Evolutionary conservation across 495 filamentous ascomycete genomes (phyloP), one percentile per base, ranked within the genome.

Genomic region (Podospora sp.): DNA sequence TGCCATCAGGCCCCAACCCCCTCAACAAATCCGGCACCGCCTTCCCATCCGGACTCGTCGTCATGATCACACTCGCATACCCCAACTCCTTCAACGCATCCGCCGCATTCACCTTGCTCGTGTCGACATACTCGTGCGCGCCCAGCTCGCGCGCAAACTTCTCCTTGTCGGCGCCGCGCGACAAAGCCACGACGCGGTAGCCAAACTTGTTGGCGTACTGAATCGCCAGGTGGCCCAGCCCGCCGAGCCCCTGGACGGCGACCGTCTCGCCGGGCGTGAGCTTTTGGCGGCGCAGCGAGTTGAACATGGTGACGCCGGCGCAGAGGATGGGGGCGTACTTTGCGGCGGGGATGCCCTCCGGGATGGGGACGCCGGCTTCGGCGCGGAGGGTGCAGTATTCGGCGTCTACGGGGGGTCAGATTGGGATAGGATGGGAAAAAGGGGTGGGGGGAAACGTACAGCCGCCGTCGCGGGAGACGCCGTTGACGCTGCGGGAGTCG

Each of bases 301-400:
- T 91, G 84, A 91, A 92, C 40, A 88, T 85, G 26, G 89, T 90
- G 56, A 91, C 83, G 58, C 89, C 90, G 1, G 90, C 89, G 76
- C 90, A 92, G 22, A 92, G 84, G 16, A 91, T 82, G 0, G 90
- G 89, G 0, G 89, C 89, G 63, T 82, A 86, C 66, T 86, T 79
- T 11, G 83, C 87, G 0, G 89, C 82, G 69, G 89, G 81, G 33
- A 86, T 76, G 56, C 86, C 78, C 6, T 75, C 66, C 6, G 89
- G 89, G 55, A 92, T 81, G n/a, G 78, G 79, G 0, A 89, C 88
- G 0, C 76, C 87, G 24, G 90, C 86, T 72, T 92, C 89, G n/a
- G 77, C 75, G 26, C 86, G 83, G 14, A 92, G 78, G 21, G 81
- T 73, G 69, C 82, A 83, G 77, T 90, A 92, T 75, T 92, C 84